A percentile compares a stretch with the other conserved stretches of the same genome.
Evolutionary conservation across 768 basidiomycete genomes (phyloP).

Genomic region (Ephemerocybe angulata): DNA sequence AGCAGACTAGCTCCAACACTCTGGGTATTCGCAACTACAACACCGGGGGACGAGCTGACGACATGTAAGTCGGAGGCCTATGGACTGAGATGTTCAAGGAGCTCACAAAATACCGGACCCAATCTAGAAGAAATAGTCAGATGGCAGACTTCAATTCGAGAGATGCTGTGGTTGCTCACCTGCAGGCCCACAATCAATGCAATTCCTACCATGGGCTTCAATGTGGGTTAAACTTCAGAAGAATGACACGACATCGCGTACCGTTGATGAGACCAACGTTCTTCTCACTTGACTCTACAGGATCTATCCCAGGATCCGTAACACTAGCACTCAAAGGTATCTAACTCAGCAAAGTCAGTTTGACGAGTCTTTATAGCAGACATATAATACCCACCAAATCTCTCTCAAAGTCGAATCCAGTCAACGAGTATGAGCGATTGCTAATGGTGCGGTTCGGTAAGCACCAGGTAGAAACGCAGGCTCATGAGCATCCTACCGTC

Average conservation of each 20-base stretch:
- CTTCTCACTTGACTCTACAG: conserved; percentile 57
- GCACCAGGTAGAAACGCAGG: not conserved
- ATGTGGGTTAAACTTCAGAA: not conserved
- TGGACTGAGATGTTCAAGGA: not conserved
- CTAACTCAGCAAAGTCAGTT: conserved; percentile 14
- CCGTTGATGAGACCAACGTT: conserved; percentile 76
- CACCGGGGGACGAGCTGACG: conserved; percentile 82
- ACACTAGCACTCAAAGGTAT: conserved; percentile 75
- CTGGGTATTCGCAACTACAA: conserved; percentile 83
- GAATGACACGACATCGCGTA: conserved; percentile 27
- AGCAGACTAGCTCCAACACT: conserved; percentile 86
- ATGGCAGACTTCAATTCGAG: not conserved
- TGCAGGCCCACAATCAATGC: conserved; percentile 82
- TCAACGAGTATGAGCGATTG: conserved; percentile 62
- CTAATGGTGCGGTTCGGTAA: conserved; percentile 18
- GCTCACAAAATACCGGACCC: conserved; percentile 92
- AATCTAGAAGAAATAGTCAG: conserved; percentile 43
- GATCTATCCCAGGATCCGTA: conserved; percentile 58
- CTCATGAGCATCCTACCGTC: conserved; percentile 32
- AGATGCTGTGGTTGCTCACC: conserved; percentile 33
- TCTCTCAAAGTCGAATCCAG: conserved; percentile 75
- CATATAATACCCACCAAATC: conserved; percentile 40
- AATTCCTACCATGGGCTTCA: conserved; percentile 56
- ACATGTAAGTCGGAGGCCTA: not conserved
- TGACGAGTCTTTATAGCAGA: not conserved